Evolutionary conservation across 2,329 filamentous ascomycete species (phyloP).

Genomic region (Fusarium aywerte): DNA sequence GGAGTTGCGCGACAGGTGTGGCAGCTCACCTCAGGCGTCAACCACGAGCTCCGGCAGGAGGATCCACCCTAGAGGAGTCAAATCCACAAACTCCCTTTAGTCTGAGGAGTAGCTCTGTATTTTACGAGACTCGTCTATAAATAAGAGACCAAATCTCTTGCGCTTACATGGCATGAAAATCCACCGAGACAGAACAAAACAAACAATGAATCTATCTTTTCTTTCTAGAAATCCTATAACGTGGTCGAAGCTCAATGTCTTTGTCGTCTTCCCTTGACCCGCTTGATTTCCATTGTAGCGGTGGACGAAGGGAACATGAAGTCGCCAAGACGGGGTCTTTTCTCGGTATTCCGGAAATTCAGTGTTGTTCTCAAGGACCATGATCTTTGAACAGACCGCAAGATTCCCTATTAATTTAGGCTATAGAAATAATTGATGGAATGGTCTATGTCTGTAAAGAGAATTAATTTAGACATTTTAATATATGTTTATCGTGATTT

Average conservation of each 20-base stretch:
- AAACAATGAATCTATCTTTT: accelerated
- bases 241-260: accelerated
- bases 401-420: background rate
- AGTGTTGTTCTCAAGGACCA: background rate
- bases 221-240: background rate
- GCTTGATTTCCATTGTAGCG: accelerated
- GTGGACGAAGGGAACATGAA: background rate
- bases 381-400: background rate
- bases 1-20: conserved; percentile 1
- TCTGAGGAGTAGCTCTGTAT: too few species aligned
- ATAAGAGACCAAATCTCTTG: background rate
- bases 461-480: too few species aligned
- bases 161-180: background rate
- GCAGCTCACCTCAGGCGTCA: too few species aligned
- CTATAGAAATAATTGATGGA: too few species aligned
- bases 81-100: background rate
- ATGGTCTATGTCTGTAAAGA: too few species aligned
- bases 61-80: background rate
- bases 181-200: background rate
- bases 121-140: background rate
- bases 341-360: background rate
- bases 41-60: background rate
- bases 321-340: background rate
- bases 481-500: too few species aligned
- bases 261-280: background rate